These are phyloP conservation scores for Dendrobium chrysotoxum DNA, from an alignment of 106 monocot genomes.

Conservation along the genomic window DNA sequence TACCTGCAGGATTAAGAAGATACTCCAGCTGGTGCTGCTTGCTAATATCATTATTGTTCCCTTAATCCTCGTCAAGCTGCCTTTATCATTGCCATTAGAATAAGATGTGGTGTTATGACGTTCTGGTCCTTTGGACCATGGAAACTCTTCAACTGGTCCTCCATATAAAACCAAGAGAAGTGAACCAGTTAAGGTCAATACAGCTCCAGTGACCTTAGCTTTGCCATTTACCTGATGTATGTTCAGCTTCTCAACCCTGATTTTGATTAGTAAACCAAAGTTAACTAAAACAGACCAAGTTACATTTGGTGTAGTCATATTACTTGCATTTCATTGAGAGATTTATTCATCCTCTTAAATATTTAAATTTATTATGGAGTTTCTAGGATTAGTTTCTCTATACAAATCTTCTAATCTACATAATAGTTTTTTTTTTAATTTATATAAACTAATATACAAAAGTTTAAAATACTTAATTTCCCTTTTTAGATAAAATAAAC, in stretches of 20 bases:
- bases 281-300: too few relatives aligned
- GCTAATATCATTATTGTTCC: conserved; percentile 24
- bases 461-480: too few relatives aligned
- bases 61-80: conserved; percentile 3
- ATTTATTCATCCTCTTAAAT: too few relatives aligned
- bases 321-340: too few relatives aligned
- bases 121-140: conserved; percentile 7
- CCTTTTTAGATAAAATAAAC: too few relatives aligned
- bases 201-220: conserved; percentile 31
- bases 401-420: too few relatives aligned
- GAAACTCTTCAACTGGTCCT: conserved; percentile 14
- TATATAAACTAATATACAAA: too few relatives aligned
- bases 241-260: conserved; percentile 37
- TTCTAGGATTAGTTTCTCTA: too few relatives aligned
- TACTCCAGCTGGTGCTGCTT: conserved; percentile 25
- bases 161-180: conserved; percentile 42
- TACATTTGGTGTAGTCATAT: too few relatives aligned
- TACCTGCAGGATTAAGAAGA: conserved; percentile 48
- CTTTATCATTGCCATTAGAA: background rate
- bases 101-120: background rate
- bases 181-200: conserved; percentile 27
- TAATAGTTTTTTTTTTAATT: too few relatives aligned
- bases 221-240: conserved; percentile 18
- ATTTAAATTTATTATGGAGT: too few relatives aligned
- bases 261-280: background rate